phyloP scores from a whole-genome alignment of 257 asterid species.

The Nemophila menziesii region DNA sequence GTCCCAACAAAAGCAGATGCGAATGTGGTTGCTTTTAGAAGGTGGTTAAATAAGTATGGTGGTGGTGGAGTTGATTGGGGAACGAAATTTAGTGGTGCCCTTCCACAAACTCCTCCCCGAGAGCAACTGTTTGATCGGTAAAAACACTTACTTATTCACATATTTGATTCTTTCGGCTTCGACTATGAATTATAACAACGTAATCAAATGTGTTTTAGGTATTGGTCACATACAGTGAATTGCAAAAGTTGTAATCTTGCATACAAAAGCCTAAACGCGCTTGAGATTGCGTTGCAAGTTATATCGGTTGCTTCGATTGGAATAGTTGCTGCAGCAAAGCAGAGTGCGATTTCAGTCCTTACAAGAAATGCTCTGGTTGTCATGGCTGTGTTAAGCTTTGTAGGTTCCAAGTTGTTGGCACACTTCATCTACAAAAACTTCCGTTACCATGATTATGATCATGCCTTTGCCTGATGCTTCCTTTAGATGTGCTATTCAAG shows the following conservation, averaged over 20 bases:
- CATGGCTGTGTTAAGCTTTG: conserved; percentile 47
- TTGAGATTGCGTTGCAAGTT: conserved; percentile 47
- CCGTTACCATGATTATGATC: conserved; percentile 81
- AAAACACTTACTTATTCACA: not conserved
- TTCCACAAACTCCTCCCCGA: conserved; percentile 67
- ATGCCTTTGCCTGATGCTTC: conserved; percentile 32
- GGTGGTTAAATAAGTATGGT: conserved; percentile 65
- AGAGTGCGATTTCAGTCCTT: conserved; percentile 29
- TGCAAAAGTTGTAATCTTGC: conserved; percentile 71
- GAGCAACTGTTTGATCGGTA: conserved; percentile 74
- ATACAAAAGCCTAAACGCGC: conserved; percentile 34
- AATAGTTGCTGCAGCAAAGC: conserved; percentile 57
- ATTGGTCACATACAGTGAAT: conserved; percentile 62
- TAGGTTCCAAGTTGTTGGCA: conserved; percentile 70
- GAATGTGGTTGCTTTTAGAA: conserved; percentile 44
- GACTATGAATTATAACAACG: not conserved
- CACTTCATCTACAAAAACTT: conserved; percentile 64
- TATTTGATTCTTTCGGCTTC: not conserved
- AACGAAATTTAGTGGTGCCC: conserved; percentile 34
- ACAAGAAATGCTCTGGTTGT: conserved; percentile 36
- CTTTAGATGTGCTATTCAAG: no score
- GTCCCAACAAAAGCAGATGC: conserved; percentile 74
- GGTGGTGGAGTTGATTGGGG: conserved; percentile 60
- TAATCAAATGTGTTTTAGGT: conserved; percentile 30
- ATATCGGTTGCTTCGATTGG: conserved; percentile 36